Evolutionary conservation across 306 rosid genomes (phyloP).

Genomic region (Corylus avellana): DNA sequence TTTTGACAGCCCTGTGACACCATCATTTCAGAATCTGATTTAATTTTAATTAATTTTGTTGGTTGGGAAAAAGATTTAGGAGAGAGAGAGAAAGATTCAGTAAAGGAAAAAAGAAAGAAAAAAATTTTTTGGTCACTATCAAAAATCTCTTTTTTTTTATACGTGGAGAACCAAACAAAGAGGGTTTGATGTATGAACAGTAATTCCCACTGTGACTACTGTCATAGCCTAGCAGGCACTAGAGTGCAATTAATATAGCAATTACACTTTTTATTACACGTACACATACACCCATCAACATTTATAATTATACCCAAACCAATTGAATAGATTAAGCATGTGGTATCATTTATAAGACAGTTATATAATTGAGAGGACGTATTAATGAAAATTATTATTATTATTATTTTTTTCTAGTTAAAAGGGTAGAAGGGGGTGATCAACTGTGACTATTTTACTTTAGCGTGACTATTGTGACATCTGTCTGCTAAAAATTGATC

Average conservation of each 20-base stretch:
- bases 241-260: slow-evolving; percentile 30
- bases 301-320: background rate
- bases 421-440: too few relatives aligned
- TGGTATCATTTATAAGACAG: too few relatives aligned
- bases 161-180: slow-evolving; percentile 45
- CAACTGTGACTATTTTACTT: too few relatives aligned
- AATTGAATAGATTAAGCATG: too few relatives aligned
- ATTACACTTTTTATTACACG: background rate
- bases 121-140: slow-evolving; percentile 27
- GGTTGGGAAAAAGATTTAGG: slow-evolving; percentile 9
- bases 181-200: slow-evolving; percentile 41
- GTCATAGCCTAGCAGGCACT: slow-evolving; percentile 43
- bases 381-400: too few relatives aligned
- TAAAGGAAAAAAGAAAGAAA: background rate
- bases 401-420: too few relatives aligned
- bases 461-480: too few relatives aligned
- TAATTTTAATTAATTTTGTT: slow-evolving; percentile 28
- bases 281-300: slow-evolving; percentile 1
- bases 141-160: slow-evolving; percentile 11
- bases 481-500: too few relatives aligned
- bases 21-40: slow-evolving; percentile 37
- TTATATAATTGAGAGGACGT: too few relatives aligned
- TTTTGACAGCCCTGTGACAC: slow-evolving; percentile 40
- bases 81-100: background rate
- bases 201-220: slow-evolving; percentile 36